Evolutionary conservation across 1,284 basidiomycete species (phyloP).

Genomic region (Trichosporon sp.): DNA sequence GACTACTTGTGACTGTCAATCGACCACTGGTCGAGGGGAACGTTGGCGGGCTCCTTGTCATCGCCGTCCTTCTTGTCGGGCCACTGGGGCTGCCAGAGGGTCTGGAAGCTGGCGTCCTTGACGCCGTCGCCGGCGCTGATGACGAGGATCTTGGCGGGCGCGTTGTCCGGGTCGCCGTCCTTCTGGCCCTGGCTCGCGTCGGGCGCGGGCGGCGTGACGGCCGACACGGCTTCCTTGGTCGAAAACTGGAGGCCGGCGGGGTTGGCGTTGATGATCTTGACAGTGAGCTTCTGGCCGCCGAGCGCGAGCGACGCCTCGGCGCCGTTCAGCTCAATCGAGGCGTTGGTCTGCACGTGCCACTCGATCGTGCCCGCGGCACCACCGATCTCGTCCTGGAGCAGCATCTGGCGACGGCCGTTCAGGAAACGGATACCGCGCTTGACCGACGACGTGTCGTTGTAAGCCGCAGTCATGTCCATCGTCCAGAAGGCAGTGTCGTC

Average conservation of each 20-base stretch:
- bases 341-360: slow-evolving; percentile 94
- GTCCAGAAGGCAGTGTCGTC: slow-evolving; percentile 82
- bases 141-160: slow-evolving; percentile 75
- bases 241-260: slow-evolving; percentile 52
- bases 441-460: slow-evolving; percentile 61
- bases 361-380: slow-evolving; percentile 62
- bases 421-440: slow-evolving; percentile 84
- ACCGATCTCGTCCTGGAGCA: slow-evolving; percentile 83
- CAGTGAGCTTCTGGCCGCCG: slow-evolving; percentile 62
- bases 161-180: slow-evolving; percentile 69
- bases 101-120: slow-evolving; percentile 63
- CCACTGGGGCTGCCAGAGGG: slow-evolving; percentile 87
- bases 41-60: slow-evolving; percentile 64
- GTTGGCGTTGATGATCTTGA: slow-evolving; percentile 63
- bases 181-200: slow-evolving; percentile 24
- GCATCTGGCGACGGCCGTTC: slow-evolving; percentile 86
- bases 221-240: slow-evolving; percentile 40
- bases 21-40: slow-evolving; percentile 70
- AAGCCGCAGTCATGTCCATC: slow-evolving; percentile 77
- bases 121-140: slow-evolving; percentile 74
- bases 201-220: slow-evolving; percentile 54
- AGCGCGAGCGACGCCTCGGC: slow-evolving; percentile 63
- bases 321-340: slow-evolving; percentile 54
- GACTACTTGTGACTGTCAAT: slow-evolving; percentile 65
- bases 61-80: slow-evolving; percentile 63